Evolutionary conservation across 345 rosid genomes (phyloP).

Genomic region (Rhodamnia argentea): DNA sequence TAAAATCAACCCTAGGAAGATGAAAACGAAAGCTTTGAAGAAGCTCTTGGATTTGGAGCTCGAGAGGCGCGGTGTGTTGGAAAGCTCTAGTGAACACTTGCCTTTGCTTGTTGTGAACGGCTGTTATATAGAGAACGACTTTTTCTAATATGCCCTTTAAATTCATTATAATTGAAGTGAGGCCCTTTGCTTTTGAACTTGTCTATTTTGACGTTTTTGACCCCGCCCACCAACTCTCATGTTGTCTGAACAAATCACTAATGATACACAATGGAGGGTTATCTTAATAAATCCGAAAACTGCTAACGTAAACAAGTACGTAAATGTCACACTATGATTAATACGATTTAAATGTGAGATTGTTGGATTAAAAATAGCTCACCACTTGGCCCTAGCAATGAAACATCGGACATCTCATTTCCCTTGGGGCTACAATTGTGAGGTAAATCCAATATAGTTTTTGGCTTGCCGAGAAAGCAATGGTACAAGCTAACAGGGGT

Average conservation of each 20-base stretch:
- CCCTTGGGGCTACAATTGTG: neutral
- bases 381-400: neutral
- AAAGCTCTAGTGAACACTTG: no score
- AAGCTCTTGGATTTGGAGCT: no score
- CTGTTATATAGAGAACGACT: neutral
- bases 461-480: neutral
- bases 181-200: neutral
- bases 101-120: no score
- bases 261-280: no score
- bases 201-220: neutral
- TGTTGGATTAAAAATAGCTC: neutral
- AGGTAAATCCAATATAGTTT: neutral
- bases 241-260: neutral
- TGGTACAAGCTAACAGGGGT: accelerated
- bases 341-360: neutral
- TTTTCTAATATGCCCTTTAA: neutral
- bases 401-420: neutral
- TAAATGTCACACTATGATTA: neutral
- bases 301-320: neutral
- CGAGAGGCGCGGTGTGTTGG: no score
- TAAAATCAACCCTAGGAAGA: no score
- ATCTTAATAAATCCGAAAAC: no score
- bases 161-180: neutral
- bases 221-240: neutral
- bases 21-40: no score